A percentile compares a stretch with the other conserved stretches of the same genome.
Evolutionary conservation across 331 rosid genomes (phyloP).

Genomic region (Malus hybrid): DNA sequence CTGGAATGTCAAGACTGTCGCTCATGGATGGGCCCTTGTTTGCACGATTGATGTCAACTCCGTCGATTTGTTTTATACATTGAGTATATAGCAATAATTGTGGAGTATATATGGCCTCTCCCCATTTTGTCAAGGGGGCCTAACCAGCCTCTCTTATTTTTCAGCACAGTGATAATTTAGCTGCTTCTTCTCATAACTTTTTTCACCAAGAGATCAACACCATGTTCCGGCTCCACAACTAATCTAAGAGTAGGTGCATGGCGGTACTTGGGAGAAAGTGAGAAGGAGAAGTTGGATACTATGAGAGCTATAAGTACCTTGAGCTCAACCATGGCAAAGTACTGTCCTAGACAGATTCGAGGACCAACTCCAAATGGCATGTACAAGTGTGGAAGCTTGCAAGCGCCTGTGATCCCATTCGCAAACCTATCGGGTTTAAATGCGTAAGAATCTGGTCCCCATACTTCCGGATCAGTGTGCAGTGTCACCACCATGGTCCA

Average conservation of each 20-base stretch:
- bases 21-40: conserved; percentile 43
- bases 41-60: conserved; percentile 48
- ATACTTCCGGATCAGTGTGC: conserved; percentile 24
- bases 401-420: conserved; percentile 30
- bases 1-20: conserved; percentile 82
- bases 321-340: conserved; percentile 39
- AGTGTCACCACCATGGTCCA: conserved; percentile 16
- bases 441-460: conserved; percentile 25
- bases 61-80: not conserved
- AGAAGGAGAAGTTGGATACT: conserved; percentile 26
- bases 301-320: conserved; percentile 31
- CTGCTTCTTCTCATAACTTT: conserved; percentile 16
- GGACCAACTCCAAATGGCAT: conserved; percentile 49
- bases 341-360: conserved; percentile 36
- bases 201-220: conserved; percentile 25
- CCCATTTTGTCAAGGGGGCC: too few relatives aligned
- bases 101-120: too few relatives aligned
- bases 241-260: not conserved
- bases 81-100: too few relatives aligned
- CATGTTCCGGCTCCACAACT: conserved; percentile 31
- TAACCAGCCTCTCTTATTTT: too few relatives aligned
- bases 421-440: conserved; percentile 43
- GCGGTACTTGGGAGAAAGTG: conserved; percentile 24
- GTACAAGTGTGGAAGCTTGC: conserved; percentile 33
- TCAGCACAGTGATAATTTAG: too few relatives aligned